Base-by-base conservation (phyloP, 208 protist species). In the Leishmania gerbilli region DNA sequence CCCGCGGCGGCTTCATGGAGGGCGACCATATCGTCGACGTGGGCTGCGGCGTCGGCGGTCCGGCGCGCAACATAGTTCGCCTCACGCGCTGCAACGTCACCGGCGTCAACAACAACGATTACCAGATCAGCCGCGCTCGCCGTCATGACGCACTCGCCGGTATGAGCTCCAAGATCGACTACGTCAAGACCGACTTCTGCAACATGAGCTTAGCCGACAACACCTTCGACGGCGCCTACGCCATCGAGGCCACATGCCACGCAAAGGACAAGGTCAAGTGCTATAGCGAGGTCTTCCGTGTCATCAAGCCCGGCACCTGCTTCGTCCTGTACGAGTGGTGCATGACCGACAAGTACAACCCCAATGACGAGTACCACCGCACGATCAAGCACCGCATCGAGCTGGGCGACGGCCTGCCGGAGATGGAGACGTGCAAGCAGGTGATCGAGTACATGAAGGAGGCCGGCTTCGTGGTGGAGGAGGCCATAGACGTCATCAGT, bases 211-310 rank as follows among this genome's bases (percentile, higher is more conserved):
- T 96, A 51, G 88, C 87, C 65, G 97, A 99, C 85, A 92, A 92
- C 87, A 91, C 95, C 56, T 99, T 96, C 76, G 98, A 99, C 86
- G 96, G 89, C 58, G 97, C 94, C 68, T 99, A 99, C 89, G 93
- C 96, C 15, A 98, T 99, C 80, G 98, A 99, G 91, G 98, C 99
- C 11, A 99, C 98, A 19, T 99, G 98, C 91, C 99, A 99, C 85
- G 98, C 98, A 2, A 95, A 95, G 55, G 93, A 99, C 84, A 95
- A 98, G 84, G 89, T 95, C 49, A 91, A 94, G 83, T 93, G 91
- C 85, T 99, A 98, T 88, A 87, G 84, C 27, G 97, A 99, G 89
- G 93, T 99, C 80, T 98, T 90, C 87, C 95, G 97, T 64, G 87
- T 98, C 47, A 94, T 99, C 64, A 99, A 99, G 83, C 95, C 95